Base-by-base conservation (phyloP, 257 asterid species). In the Lantana camara region DNA sequence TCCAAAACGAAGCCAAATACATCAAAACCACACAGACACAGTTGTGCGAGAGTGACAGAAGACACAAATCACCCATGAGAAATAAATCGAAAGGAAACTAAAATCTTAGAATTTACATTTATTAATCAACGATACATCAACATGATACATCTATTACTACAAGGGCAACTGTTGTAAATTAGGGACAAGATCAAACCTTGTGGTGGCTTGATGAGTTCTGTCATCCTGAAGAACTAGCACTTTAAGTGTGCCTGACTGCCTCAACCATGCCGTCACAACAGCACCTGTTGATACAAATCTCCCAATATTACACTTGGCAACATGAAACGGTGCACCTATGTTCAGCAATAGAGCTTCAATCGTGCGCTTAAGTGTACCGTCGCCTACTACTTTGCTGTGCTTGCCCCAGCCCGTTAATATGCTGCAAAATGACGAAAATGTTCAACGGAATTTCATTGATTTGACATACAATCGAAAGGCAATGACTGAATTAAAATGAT, bases 401-500 rank as follows among this genome's bases (percentile, higher is more conserved):
- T 92, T 92, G 38, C 98, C 98, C 98, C 98, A 92, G 41, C 98
- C 98, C 0, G 98, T 92, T 75, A 89, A 79, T 54, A 92, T 92
- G 83, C 98, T 92, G 93, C 46, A 22, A 20, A 19, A 45, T 56
- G 4, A 49, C 57, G 20, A 66, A 44, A 29, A 32, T 27, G 2
- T 12, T 15, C 46, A 44, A 54, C 5, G 11, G 8, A 29, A 20
- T 13, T 11, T n/a, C 15, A 53, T 44, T 35, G 1, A 20, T 34
- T 30, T 37, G 30, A 13, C 7, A 55, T 7, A 29, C 0, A n/a
- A 59, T 11, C 38, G 22, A 24, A 60, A 20, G 15, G n/a, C n/a
- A n/a, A n/a, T n/a, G n/a, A n/a, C n/a, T n/a, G n/a, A n/a, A n/a
- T n/a, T n/a, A n/a, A n/a, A n/a, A n/a, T n/a, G n/a, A n/a, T n/a